Evolutionary conservation across 2,329 filamentous ascomycete species (phyloP).

Genomic region (Fonsecaea nubica): DNA sequence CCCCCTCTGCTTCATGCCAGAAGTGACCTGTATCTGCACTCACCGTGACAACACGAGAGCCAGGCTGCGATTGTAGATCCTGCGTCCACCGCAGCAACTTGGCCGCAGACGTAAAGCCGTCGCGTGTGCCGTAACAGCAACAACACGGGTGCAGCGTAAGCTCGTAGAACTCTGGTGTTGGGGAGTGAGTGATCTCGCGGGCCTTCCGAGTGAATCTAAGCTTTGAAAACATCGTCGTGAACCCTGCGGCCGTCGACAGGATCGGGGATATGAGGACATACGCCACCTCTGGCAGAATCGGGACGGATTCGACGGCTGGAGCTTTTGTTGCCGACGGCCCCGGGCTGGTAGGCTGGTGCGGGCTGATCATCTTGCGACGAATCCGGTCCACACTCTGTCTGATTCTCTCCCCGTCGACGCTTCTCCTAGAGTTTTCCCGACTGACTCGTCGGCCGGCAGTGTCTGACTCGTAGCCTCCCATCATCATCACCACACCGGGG

Average conservation of each 20-base stretch:
- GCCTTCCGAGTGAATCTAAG: constrained; percentile 47
- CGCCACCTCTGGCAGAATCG: constrained; percentile 44
- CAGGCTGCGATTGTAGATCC: constrained; percentile 54
- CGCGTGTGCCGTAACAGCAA: constrained; percentile 73
- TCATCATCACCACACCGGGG: constrained; percentile 40
- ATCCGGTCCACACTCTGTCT: constrained; percentile 52
- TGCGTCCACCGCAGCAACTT: constrained; percentile 72
- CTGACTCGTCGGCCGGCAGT: constrained; percentile 50
- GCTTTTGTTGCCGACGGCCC: constrained; percentile 7
- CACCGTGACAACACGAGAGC: constrained; percentile 53
- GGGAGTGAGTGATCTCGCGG: constrained; percentile 61
- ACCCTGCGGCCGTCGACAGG: constrained; percentile 59
- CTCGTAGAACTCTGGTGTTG: constrained; percentile 51
- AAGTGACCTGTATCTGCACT: constrained; percentile 33
- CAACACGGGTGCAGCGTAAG: constrained; percentile 26
- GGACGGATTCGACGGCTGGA: constrained; percentile 25
- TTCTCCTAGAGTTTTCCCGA: constrained; percentile 48
- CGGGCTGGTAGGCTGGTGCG: constrained; percentile 37
- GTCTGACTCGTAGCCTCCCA: constrained; percentile 58
- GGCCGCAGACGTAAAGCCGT: constrained; percentile 72
- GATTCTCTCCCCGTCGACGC: constrained; percentile 47
- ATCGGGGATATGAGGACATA: constrained; percentile 72
- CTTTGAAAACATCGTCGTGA: constrained; percentile 67
- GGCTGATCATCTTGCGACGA: constrained; percentile 42
- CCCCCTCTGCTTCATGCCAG: constrained; percentile 32